Percentiles rank a stretch among this genome's conserved stretches.
Evolutionary conservation across 108 stramenopile species (phyloP).

Genomic region (Skeletonema costatum): DNA sequence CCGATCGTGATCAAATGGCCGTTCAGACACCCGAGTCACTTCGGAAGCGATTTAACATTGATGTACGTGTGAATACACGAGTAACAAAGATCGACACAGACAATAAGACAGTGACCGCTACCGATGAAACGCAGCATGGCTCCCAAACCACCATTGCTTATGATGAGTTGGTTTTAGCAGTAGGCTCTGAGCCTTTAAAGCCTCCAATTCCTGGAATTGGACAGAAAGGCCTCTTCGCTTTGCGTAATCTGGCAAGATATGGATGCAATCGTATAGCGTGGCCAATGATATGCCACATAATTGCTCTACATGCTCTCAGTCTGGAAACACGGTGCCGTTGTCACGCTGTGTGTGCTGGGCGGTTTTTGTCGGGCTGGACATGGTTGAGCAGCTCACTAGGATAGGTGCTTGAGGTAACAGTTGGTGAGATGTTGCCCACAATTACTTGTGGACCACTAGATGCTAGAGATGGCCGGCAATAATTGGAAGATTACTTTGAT

Average conservation of each 20-base stretch:
- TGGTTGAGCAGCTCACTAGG: constrained; percentile 72
- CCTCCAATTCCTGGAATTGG: constrained; percentile 76
- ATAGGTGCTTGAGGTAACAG: constrained; percentile 59
- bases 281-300: constrained; percentile 32
- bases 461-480: constrained; percentile 71
- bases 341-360: constrained; percentile 84
- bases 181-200: constrained; percentile 69
- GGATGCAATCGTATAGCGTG: constrained; percentile 59
- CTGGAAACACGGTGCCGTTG: constrained; percentile 20
- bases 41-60: constrained; percentile 44
- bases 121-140: constrained; percentile 32
- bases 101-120: constrained; percentile 45
- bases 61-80: constrained; percentile 58
- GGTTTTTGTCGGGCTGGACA: constrained; percentile 73
- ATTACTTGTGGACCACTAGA: constrained; percentile 64
- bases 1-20: constrained; percentile 63
- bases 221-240: constrained; percentile 56
- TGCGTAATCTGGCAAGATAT: constrained; percentile 74
- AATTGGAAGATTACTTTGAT: constrained; percentile 55
- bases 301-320: constrained; percentile 9
- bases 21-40: constrained; percentile 69
- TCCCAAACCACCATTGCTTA: constrained; percentile 26
- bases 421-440: constrained; percentile 74
- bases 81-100: constrained; percentile 56
- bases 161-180: constrained; percentile 68